phyloP scores from a whole-genome alignment of 352 stramenopile species.

The Phytophthora vignae region DNA sequence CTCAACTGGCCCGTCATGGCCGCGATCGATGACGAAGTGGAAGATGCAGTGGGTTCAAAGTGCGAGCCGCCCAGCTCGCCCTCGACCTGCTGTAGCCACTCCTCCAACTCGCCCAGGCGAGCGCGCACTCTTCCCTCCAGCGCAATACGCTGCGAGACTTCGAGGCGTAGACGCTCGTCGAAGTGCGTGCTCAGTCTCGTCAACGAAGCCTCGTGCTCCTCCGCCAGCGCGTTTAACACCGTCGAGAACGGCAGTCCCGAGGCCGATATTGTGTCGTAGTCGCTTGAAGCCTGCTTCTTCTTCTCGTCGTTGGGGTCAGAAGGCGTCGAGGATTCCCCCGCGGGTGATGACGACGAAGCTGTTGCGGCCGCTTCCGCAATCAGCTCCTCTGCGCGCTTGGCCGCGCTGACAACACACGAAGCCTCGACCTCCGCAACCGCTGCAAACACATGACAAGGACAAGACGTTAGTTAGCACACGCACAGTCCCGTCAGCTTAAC shows the following conservation, averaged over 20 bases:
- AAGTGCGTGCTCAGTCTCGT: slow-evolving; percentile 73
- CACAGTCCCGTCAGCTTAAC: not conserved
- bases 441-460: slow-evolving; percentile 6
- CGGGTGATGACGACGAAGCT: slow-evolving; percentile 21
- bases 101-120: slow-evolving; percentile 69
- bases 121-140: slow-evolving; percentile 65
- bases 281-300: slow-evolving; percentile 13
- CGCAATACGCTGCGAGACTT: slow-evolving; percentile 71
- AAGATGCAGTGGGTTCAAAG: slow-evolving; percentile 26
- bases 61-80: slow-evolving; percentile 63
- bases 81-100: slow-evolving; percentile 86
- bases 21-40: slow-evolving; percentile 27
- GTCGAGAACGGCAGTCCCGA: slow-evolving; percentile 53
- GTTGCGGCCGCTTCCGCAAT: slow-evolving; percentile 17
- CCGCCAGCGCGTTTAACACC: slow-evolving; percentile 61
- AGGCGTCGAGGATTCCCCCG: slow-evolving; percentile 27
- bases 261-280: slow-evolving; percentile 15
- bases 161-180: slow-evolving; percentile 64
- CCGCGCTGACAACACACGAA: slow-evolving; percentile 22
- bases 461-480: slow-evolving; percentile 3
- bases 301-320: slow-evolving; percentile 18
- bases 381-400: slow-evolving; percentile 21
- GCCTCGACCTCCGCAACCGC: slow-evolving; percentile 27
- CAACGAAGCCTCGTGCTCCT: slow-evolving; percentile 77
- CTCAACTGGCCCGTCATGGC: slow-evolving; percentile 29